Evolutionary conservation across 306 rosid species (phyloP).

Genomic region (Oemleria cerasiformis): DNA sequence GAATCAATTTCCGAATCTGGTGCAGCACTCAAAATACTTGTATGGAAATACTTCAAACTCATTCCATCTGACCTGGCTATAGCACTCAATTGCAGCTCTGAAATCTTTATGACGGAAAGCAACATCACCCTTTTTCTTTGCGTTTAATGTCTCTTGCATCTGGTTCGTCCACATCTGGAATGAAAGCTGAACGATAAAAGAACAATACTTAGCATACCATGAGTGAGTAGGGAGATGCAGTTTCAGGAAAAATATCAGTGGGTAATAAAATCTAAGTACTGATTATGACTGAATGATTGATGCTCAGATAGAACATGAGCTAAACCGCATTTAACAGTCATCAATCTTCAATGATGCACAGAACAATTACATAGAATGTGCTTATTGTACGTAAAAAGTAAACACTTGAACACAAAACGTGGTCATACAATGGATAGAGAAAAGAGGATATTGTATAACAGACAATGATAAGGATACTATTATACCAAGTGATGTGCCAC

Average conservation of each 20-base stretch:
- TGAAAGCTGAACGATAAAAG: constrained; percentile 60
- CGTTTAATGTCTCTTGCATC: constrained; percentile 88
- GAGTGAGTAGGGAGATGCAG: background rate
- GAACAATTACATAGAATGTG: background rate
- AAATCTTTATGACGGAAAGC: constrained; percentile 82
- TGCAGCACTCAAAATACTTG: background rate
- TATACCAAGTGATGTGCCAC: no score
- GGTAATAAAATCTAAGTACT: background rate
- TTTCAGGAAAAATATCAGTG: background rate
- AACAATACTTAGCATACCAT: constrained; percentile 16
- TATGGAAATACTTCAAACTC: background rate
- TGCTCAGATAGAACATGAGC: background rate
- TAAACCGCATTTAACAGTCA: background rate
- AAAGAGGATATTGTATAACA: background rate
- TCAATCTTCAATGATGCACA: background rate
- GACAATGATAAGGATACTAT: background rate
- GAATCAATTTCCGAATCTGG: constrained; percentile 7
- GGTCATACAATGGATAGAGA: background rate
- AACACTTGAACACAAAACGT: background rate
- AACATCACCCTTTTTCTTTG: constrained; percentile 86
- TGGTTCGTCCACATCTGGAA: constrained; percentile 99
- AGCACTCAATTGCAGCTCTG: constrained; percentile 67
- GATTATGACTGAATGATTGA: background rate
- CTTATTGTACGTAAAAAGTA: background rate
- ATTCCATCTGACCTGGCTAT: constrained; percentile 53